Percentiles rank a stretch among this genome's conserved stretches.
Conservation (phyloP, 371 early-diverging fungal species). For the Rozella allomycis region DNA sequence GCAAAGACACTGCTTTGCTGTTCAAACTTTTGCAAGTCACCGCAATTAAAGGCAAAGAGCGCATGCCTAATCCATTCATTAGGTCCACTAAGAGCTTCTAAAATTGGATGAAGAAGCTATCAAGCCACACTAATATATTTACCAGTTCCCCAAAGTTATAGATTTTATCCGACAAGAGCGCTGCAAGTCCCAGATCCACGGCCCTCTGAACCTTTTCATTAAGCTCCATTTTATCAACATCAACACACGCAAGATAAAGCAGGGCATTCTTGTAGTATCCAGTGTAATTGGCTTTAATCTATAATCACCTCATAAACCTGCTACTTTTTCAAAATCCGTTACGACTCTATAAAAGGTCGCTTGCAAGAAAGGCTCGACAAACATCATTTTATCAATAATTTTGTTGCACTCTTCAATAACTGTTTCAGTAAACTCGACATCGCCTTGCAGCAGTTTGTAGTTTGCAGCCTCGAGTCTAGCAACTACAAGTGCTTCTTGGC, state of each 20-base stretch:
- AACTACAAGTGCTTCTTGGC: slow-evolving; percentile 65
- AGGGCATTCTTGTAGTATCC: slow-evolving; percentile 85
- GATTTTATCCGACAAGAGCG: slow-evolving; percentile 75
- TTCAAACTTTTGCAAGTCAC: slow-evolving; percentile 80
- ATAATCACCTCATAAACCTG: neutral
- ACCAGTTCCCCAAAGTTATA: slow-evolving; percentile 97
- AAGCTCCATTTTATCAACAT: slow-evolving; percentile 41
- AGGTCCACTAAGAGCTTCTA: slow-evolving; percentile 48
- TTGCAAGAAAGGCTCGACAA: slow-evolving; percentile 67
- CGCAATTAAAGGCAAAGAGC: slow-evolving; percentile 75
- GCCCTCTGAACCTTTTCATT: slow-evolving; percentile 64
- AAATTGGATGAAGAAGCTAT: slow-evolving; percentile 79
- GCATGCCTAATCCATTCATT: slow-evolving; percentile 67
- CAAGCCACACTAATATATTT: slow-evolving; percentile 7
- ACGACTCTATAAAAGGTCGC: slow-evolving; percentile 82
- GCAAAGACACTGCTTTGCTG: slow-evolving; percentile 22
- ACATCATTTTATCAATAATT: slow-evolving; percentile 50
- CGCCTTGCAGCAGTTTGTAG: slow-evolving; percentile 43
- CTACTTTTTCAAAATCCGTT: slow-evolving; percentile 81
- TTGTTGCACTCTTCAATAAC: slow-evolving; percentile 65
- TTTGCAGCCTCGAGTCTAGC: slow-evolving; percentile 69
- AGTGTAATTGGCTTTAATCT: slow-evolving; percentile 70
- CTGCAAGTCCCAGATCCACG: slow-evolving; percentile 69
- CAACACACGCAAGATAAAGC: slow-evolving; percentile 69
- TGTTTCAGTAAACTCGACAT: slow-evolving; percentile 53